A percentile compares a stretch with the other conserved stretches of the same genome.
Evolutionary conservation across 2,329 filamentous ascomycete species (phyloP).

Genomic region (Venturia asperata): DNA sequence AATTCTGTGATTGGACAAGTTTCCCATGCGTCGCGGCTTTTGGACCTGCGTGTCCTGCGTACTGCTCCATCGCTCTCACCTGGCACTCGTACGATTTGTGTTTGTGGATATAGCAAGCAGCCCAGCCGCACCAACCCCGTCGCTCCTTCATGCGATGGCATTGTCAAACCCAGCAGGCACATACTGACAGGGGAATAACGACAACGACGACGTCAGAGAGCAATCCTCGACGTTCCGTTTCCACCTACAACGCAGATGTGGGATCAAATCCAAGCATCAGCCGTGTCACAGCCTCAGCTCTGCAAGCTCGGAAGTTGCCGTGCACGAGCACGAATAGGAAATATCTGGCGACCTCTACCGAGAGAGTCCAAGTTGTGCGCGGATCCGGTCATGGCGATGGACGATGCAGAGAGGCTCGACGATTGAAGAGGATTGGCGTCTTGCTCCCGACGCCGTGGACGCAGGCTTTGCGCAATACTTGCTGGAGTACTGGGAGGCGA

Average conservation of each 20-base stretch:
- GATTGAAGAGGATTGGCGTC: not conserved
- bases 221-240: too few species aligned
- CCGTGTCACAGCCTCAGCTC: not conserved
- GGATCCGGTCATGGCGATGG: too few species aligned
- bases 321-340: not conserved
- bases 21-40: not conserved
- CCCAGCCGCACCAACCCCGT: not conserved
- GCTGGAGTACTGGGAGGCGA: not conserved
- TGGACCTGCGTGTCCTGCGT: not conserved
- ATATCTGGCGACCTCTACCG: not conserved
- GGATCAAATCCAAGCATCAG: not conserved
- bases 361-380: not conserved
- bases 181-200: not conserved
- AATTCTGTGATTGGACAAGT: not conserved
- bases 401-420: not conserved
- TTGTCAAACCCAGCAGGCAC: not conserved
- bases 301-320: not conserved
- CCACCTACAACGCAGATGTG: too few species aligned
- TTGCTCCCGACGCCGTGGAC: not conserved
- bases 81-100: not conserved
- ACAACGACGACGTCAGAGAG: too few species aligned
- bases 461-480: not conserved
- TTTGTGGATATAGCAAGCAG: not conserved
- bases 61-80: not conserved
- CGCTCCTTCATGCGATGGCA: not conserved